Conservation (phyloP, 768 basidiomycete species). For the Leccinum sublutescens region DNA sequence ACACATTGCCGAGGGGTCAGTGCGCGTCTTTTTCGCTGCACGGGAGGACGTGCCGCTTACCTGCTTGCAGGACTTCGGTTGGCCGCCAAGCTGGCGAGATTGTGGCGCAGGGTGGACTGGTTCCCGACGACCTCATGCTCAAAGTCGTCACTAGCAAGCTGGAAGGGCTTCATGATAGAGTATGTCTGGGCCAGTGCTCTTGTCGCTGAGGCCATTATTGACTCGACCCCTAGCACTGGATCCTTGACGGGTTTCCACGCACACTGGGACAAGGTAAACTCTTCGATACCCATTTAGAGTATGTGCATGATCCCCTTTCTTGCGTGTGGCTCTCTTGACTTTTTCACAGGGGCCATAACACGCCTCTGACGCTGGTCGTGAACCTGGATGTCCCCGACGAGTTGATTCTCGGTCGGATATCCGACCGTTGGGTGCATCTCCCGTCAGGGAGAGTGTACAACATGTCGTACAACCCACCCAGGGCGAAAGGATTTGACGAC, state of each 20-base stretch:
- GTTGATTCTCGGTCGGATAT: conserved; percentile 81
- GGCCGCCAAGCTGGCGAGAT: conserved; percentile 74
- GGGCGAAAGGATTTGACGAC: conserved; percentile 78
- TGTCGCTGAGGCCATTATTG: neutral
- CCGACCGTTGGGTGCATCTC: conserved; percentile 87
- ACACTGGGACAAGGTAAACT: conserved; percentile 82
- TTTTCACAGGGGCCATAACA: conserved; percentile 50
- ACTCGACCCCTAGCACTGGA: conserved; percentile 65
- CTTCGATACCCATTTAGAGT: conserved; percentile 75
- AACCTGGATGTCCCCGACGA: conserved; percentile 89
- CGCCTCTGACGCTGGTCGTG: conserved; percentile 75
- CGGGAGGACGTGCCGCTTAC: conserved; percentile 1
- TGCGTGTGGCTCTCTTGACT: neutral
- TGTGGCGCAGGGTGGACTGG: conserved; percentile 73
- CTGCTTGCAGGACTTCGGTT: conserved; percentile 54
- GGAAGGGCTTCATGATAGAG: conserved; percentile 63
- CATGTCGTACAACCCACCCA: conserved; percentile 81
- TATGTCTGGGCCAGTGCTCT: conserved; percentile 25
- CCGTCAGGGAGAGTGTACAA: conserved; percentile 92
- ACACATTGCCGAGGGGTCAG: conserved; percentile 64
- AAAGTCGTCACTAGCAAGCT: conserved; percentile 73
- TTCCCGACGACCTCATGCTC: conserved; percentile 80
- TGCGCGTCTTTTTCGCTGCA: neutral
- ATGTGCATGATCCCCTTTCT: conserved; percentile 19
- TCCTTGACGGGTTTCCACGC: conserved; percentile 90